phyloP scores from a whole-genome alignment of 441 rosid species.

The Oxalis stricta region DNA sequence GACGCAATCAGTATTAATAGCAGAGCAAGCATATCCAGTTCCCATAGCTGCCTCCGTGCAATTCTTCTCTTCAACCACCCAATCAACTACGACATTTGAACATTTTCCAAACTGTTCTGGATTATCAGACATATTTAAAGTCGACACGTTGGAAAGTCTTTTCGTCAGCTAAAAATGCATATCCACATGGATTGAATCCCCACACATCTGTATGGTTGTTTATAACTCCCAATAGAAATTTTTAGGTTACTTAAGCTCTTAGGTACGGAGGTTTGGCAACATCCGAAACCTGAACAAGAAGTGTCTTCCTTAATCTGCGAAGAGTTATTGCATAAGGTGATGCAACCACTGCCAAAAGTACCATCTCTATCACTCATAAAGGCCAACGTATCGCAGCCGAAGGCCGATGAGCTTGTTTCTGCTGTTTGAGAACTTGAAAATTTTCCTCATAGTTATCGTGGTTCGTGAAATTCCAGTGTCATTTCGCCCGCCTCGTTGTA shows the following conservation, averaged over 20 bases:
- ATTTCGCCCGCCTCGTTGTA: neutral
- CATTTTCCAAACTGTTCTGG: neutral
- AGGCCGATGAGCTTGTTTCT: slow-evolving; percentile 14
- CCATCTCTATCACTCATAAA: neutral
- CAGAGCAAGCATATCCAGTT: neutral
- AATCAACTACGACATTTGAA: neutral
- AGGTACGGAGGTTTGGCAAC: slow-evolving; percentile 20
- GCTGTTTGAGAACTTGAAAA: slow-evolving; percentile 8
- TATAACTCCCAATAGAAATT: neutral
- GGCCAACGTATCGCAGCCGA: slow-evolving; percentile 13
- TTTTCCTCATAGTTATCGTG: too few species aligned
- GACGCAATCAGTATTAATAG: neutral
- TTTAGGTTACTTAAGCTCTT: slow-evolving; percentile 2
- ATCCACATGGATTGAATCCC: slow-evolving; percentile 16
- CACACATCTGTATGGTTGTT: neutral
- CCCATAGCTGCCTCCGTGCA: neutral
- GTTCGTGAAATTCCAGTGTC: neutral
- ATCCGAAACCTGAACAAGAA: slow-evolving; percentile 19
- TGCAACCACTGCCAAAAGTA: slow-evolving; percentile 4
- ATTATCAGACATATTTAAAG: neutral
- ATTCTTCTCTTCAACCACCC: slow-evolving; percentile 4
- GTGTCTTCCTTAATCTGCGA: neutral
- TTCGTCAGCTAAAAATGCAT: slow-evolving; percentile 17
- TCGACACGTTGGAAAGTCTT: neutral
- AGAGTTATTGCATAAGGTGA: slow-evolving; percentile 3